These are phyloP conservation scores for Talaromyces proteolyticus DNA, from an alignment of 495 filamentous ascomycete genomes.

Conservation along the genomic window DNA sequence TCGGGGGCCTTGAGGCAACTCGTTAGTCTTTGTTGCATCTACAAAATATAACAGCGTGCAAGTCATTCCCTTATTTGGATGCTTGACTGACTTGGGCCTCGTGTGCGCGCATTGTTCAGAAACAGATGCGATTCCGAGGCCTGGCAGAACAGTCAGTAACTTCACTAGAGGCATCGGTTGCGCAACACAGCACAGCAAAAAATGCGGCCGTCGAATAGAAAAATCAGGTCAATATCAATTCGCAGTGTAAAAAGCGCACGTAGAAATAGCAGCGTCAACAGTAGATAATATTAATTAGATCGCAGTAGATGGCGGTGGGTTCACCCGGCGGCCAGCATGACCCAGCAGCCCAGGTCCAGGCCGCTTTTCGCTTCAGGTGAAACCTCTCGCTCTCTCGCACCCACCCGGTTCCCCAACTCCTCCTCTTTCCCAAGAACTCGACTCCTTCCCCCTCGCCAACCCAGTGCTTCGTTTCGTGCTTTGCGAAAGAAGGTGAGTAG, in stretches of 20 bases:
- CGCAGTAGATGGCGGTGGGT: no score
- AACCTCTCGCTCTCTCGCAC: slow-evolving; percentile 27
- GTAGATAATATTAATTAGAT: no score
- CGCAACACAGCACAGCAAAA: no score
- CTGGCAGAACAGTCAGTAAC: no score
- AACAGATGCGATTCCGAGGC: background rate
- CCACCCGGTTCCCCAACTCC: slow-evolving; percentile 6
- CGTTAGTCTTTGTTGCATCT: no score
- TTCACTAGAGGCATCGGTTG: no score
- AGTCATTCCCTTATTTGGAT: no score
- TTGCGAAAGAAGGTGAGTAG: background rate
- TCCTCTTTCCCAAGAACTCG: slow-evolving; percentile 6
- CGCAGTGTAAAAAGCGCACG: background rate
- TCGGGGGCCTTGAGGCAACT: no score
- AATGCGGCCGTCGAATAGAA: no score
- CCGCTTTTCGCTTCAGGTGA: slow-evolving; percentile 38
- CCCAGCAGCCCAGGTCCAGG: slow-evolving; percentile 23
- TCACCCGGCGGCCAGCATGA: slow-evolving; percentile 32
- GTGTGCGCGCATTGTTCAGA: background rate
- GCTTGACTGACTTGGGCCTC: background rate
- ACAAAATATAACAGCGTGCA: no score
- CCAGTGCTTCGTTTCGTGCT: background rate
- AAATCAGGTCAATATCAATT: no score
- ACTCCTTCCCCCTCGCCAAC: background rate
- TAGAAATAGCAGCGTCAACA: no score